Evolutionary conservation across 2,329 filamentous ascomycete species (phyloP), one percentile per base, ranked within the genome.

Genomic region (Diaporthe sp.): DNA sequence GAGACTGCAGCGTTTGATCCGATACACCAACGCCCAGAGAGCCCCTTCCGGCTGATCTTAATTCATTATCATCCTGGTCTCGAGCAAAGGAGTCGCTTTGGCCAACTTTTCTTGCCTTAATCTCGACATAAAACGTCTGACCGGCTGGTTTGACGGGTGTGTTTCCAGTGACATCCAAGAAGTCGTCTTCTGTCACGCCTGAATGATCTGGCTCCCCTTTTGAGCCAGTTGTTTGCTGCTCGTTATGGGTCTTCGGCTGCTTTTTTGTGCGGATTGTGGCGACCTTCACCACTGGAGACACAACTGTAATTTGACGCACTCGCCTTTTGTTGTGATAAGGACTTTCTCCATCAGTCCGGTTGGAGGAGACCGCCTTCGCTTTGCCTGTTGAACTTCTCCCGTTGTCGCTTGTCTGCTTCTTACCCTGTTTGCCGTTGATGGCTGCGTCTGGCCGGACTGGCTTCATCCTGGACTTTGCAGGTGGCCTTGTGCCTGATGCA

Each of bases 51-150:
- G 25, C 22, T 51, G 46, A 25, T 5, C 13, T 8, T 46, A n/a
- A 13, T 8, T 31, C n/a, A 12, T 28, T 19, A 22, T 44, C 5
- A 19, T n/a, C 15, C 17, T 31, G 39, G 12, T 42, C 34, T 67
- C 28, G 12, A 25, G 31, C n/a, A 39, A 51, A 57, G 3, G 7
- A 19, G n/a, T 60, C 65, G 37, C 34, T 37, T 42, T 42, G 49
- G 9, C 17, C 34, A n/a, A 49, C 25, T 15, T 22, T 55, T n/a
- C 53, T 71, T 25, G 62, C 67, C 62, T 55, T 57, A 39, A 77
- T 77, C 12, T 77, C 73, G 28, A 77, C 61, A 49, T 73, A 77
- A 9, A 77, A 51, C 3, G 25, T 22, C 34, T 70, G 75, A n/a
- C 73, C 49, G 25, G 53, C 28, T 19, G 61, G 55, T 22, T 71